Base-by-base conservation (phyloP, 257 asterid species). In the Eustoma russellianum region DNA sequence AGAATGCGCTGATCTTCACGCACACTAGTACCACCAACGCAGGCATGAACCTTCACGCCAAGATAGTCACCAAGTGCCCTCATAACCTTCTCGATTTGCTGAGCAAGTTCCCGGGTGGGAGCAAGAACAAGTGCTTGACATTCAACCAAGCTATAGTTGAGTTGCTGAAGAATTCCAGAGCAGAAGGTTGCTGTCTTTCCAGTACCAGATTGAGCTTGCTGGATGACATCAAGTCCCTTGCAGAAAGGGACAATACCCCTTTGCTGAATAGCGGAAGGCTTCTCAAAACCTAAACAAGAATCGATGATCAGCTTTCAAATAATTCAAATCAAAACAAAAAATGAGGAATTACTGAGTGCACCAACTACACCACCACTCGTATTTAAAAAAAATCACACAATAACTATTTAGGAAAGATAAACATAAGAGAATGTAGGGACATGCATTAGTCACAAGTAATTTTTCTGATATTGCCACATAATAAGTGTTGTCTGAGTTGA, bases 41-140 rank as follows among this genome's bases (percentile, higher is more conserved):
- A 75, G n/a, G 74, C 81, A 50, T 75, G 81, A 61, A 75, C 81
- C 69, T 75, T 75, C 46, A 70, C 81, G 3, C 78, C 78, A 41
- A 75, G 78, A 56, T 75, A 71, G 62, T 75, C 81, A 50, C 81
- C 81, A 2, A 75, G 73, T 14, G 81, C 77, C 5, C 75, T 72
- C 81, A 75, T 75, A 16, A 75, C 81, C 73, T 71, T 75, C 73
- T 71, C 78, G 55, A 75, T 75, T 66, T 71, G 81, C 48, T 75
- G 81, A 6, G 81, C 81, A 24, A 75, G 78, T 52, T 75, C 81
- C 45, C 81, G 78, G 48, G 81, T 75, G 15, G 78, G 81, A 6
- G 81, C 78, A 16, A 75, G 75, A 62, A 75, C 81, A 51, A 75
- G 61, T 7, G 81, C 81, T 62, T 75, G 78, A 56, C 78, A 75